Percentiles rank a stretch among this genome's conserved stretches.
These are phyloP conservation scores for Aspergillus asperescens DNA, from an alignment of 495 filamentous ascomycete genomes.

Conservation along the genomic window DNA sequence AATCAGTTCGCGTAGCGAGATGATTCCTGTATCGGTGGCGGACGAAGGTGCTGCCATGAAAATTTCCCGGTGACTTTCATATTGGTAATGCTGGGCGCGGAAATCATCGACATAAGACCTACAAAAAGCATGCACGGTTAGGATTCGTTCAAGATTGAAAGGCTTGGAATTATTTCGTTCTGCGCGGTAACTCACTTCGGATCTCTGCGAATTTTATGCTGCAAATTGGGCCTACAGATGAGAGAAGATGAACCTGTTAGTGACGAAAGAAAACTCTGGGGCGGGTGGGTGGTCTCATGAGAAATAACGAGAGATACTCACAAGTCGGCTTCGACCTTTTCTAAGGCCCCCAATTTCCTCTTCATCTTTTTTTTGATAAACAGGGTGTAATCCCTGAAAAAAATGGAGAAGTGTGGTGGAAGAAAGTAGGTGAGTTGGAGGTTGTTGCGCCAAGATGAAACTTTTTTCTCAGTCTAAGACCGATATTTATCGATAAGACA, in stretches of 20 bases:
- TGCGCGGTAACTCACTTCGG: constrained; percentile 53
- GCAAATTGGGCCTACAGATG: constrained; percentile 62
- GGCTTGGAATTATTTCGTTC: constrained; percentile 4
- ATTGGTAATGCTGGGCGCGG: constrained; percentile 81
- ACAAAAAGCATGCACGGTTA: constrained; percentile 1
- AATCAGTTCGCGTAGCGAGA: constrained; percentile 77
- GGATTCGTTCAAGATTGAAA: constrained; percentile 5
- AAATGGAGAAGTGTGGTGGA: constrained; percentile 7
- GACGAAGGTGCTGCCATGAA: constrained; percentile 77
- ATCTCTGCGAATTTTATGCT: constrained; percentile 83
- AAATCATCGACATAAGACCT: constrained; percentile 86
- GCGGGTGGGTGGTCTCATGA: constrained; percentile 5
- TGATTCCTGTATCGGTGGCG: constrained; percentile 66
- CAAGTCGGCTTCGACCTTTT: constrained; percentile 92
- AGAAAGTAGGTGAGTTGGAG: constrained; percentile 19
- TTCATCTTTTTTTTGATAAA: constrained; percentile 59
- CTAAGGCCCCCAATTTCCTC: constrained; percentile 80
- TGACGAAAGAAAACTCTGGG: constrained; percentile 22
- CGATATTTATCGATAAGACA: constrained; percentile 44
- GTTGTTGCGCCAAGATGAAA: constrained; percentile 25
- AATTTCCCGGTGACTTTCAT: constrained; percentile 84
- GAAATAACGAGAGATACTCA: constrained; percentile 30
- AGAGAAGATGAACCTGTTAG: constrained; percentile 25
- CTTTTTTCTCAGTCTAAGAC: constrained; percentile 34
- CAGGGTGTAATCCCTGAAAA: not conserved